These are phyloP conservation scores for Exserohilum rostratum DNA, from an alignment of 2,329 filamentous ascomycete genomes.

Conservation along the genomic window DNA sequence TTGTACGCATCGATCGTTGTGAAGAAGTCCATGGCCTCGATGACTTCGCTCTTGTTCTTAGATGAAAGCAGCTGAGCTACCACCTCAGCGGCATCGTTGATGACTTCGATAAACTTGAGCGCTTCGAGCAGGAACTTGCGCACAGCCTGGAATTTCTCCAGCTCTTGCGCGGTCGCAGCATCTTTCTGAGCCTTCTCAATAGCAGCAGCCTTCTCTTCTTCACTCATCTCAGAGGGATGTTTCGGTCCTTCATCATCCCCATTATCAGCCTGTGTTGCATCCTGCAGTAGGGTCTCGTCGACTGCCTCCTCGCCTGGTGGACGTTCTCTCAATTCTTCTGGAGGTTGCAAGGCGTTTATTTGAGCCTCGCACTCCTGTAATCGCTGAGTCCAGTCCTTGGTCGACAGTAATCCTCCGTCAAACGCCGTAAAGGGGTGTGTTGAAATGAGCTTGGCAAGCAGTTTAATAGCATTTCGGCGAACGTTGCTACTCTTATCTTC, in stretches of 20 bases:
- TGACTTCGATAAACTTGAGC: conserved; percentile 87
- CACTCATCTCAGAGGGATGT: conserved; percentile 72
- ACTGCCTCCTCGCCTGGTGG: conserved; percentile 69
- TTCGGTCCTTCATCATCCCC: conserved; percentile 40
- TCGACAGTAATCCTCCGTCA: conserved; percentile 78
- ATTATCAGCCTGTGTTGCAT: conserved; percentile 78
- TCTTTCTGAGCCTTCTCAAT: conserved; percentile 83
- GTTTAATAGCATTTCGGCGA: conserved; percentile 89
- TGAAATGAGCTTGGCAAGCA: conserved; percentile 84
- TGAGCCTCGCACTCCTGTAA: conserved; percentile 84
- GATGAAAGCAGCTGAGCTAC: conserved; percentile 90
- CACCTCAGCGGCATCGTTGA: conserved; percentile 79
- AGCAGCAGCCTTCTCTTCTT: conserved; percentile 75
- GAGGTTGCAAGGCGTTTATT: conserved; percentile 79
- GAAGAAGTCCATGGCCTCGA: conserved; percentile 99
- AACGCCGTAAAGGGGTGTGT: conserved; percentile 78
- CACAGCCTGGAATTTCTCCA: conserved; percentile 85
- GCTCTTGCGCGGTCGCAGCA: conserved; percentile 84
- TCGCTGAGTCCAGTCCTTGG: conserved; percentile 83
- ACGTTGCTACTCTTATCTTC: conserved; percentile 99
- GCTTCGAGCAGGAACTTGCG: conserved; percentile 93
- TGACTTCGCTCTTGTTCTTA: conserved; percentile 97
- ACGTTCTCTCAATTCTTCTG: conserved; percentile 74
- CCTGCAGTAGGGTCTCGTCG: conserved; percentile 80
- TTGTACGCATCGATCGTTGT: conserved; percentile 95